phyloP scores from a whole-genome alignment of 345 rosid species.

The Cochlearia excelsa region DNA sequence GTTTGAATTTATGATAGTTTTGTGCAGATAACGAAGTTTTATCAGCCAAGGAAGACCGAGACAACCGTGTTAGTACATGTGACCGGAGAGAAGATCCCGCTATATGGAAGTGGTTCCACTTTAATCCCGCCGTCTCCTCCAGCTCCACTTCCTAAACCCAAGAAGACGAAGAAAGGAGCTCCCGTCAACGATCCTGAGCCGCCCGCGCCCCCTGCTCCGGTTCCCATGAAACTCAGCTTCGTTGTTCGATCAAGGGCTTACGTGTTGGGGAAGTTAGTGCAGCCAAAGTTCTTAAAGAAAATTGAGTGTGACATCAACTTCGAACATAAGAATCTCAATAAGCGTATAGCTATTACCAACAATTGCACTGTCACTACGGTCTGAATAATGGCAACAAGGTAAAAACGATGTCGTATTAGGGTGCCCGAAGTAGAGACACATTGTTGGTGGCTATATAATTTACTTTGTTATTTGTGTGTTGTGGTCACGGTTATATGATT shows the following conservation, averaged over 20 bases:
- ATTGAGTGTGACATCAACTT: constrained; percentile 61
- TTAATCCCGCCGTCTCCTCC: constrained; percentile 60
- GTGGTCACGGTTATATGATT: no score
- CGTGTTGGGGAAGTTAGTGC: constrained; percentile 85
- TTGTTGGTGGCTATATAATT: constrained; percentile 26
- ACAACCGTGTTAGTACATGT: constrained; percentile 53
- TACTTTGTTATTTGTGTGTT: no score
- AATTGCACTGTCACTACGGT: constrained; percentile 61
- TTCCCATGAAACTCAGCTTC: constrained; percentile 58
- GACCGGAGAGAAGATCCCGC: constrained; percentile 64
- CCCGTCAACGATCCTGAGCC: constrained; percentile 25
- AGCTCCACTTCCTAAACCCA: constrained; percentile 41
- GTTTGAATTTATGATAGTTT: no score
- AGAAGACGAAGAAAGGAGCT: constrained; percentile 35
- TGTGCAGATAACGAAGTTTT: constrained; percentile 56
- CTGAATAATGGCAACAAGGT: neutral
- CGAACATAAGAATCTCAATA: constrained; percentile 62
- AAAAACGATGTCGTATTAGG: constrained; percentile 21
- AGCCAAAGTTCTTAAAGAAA: constrained; percentile 68
- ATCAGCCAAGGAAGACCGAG: constrained; percentile 78
- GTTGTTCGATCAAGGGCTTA: constrained; percentile 68
- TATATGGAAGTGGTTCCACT: constrained; percentile 82
- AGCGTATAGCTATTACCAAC: constrained; percentile 58
- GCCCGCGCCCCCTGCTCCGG: constrained; percentile 55
- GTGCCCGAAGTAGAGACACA: neutral